phyloP scores from a whole-genome alignment of 495 filamentous ascomycete genomes.

The Rusavskia elegans region DNA sequence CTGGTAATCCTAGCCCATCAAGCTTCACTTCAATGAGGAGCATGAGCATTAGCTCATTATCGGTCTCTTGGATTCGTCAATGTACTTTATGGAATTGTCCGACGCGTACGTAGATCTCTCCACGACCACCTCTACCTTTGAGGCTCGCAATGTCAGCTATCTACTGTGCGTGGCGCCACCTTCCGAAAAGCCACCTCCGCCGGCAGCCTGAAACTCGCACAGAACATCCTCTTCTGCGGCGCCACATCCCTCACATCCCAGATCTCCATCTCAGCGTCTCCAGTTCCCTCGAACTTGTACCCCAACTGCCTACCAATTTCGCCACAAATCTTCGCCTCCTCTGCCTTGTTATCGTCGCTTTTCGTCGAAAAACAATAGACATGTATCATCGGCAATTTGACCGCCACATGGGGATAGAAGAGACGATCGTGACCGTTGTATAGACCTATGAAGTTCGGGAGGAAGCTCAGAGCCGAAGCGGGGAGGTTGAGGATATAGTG shows the following conservation, averaged over 20 bases:
- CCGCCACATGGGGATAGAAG: slow-evolving; percentile 41
- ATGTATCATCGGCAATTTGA: slow-evolving; percentile 64
- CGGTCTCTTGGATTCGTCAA: too few relatives aligned
- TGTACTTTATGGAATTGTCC: too few relatives aligned
- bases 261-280: slow-evolving; percentile 44
- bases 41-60: not conserved
- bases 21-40: not conserved
- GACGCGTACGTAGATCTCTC: too few relatives aligned
- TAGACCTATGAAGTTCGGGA: slow-evolving; percentile 69
- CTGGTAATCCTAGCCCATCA: too few relatives aligned
- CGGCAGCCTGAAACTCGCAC: slow-evolving; percentile 78
- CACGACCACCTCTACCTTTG: too few relatives aligned
- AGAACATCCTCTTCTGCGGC: slow-evolving; percentile 92
- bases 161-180: not conserved
- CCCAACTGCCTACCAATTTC: slow-evolving; percentile 48
- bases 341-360: slow-evolving; percentile 49
- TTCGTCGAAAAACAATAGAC: slow-evolving; percentile 81
- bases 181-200: slow-evolving; percentile 55
- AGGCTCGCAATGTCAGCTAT: too few relatives aligned
- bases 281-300: slow-evolving; percentile 35
- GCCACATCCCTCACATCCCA: slow-evolving; percentile 76
- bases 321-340: slow-evolving; percentile 50
- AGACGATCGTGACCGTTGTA: slow-evolving; percentile 52
- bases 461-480: slow-evolving; percentile 69
- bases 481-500: slow-evolving; percentile 98